phyloP scores from a whole-genome alignment of 768 basidiomycete genomes.

The Rhodocollybia butyracea region DNA sequence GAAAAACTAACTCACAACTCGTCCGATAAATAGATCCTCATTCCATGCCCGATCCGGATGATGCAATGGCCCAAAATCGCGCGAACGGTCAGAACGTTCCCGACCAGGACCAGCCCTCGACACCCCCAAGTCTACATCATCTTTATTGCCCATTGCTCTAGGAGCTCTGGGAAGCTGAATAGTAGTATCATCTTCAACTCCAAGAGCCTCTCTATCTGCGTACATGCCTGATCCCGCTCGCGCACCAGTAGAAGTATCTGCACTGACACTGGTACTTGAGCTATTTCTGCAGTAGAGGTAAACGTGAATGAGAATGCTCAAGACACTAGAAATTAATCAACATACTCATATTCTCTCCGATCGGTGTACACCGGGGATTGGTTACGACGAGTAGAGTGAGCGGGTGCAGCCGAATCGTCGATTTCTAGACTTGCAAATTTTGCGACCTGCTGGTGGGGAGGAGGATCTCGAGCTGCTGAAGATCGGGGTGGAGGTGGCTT shows the following conservation, averaged over 20 bases:
- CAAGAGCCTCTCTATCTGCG: constrained; percentile 17
- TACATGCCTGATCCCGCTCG: constrained; percentile 25
- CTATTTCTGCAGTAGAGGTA: neutral
- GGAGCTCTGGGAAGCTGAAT: neutral
- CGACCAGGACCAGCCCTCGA: neutral
- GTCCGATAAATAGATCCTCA: neutral
- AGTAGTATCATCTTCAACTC: neutral
- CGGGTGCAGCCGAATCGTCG: constrained; percentile 12
- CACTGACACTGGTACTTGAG: neutral
- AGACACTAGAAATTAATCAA: neutral
- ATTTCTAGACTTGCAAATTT: neutral
- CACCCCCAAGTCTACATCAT: neutral
- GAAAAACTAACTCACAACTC: too few relatives aligned
- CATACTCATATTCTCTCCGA: constrained; percentile 13
- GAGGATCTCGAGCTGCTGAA: neutral
- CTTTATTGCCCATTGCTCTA: constrained; percentile 4
- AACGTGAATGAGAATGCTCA: constrained; percentile 7
- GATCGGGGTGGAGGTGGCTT: neutral
- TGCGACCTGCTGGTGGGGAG: neutral
- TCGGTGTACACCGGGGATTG: constrained; percentile 11
- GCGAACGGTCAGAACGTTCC: neutral
- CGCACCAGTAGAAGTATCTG: constrained; percentile 7
- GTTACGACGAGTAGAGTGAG: constrained; percentile 14
- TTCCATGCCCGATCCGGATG: neutral
- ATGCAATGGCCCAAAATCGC: neutral